Evolutionary conservation across 805 yeast genomes (phyloP).

Genomic region (Suhomyces vadensis): DNA sequence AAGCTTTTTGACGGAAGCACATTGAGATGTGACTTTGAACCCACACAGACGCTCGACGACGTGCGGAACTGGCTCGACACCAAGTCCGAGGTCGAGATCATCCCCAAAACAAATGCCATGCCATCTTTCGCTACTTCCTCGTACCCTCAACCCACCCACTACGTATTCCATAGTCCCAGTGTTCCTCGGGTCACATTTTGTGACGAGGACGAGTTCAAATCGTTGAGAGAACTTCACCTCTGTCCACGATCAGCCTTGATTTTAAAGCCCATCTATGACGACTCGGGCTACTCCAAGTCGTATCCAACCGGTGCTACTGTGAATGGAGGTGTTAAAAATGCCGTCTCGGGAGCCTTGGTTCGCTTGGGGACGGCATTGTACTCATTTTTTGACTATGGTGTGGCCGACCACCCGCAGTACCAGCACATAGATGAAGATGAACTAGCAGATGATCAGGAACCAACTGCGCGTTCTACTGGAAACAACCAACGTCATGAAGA

Average conservation of each 20-base stretch:
- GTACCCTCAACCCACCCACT: conserved; percentile 57
- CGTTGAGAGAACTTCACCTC: conserved; percentile 56
- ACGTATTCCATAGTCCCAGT: conserved; percentile 38
- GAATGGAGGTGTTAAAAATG: conserved; percentile 10
- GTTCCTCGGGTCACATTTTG: conserved; percentile 50
- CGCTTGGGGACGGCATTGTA: conserved; percentile 32
- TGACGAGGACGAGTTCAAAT: conserved; percentile 53
- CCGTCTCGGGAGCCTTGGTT: conserved; percentile 8
- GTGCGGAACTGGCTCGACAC: conserved; percentile 64
- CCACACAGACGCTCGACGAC: conserved; percentile 47
- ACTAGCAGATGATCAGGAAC: conserved; percentile 1
- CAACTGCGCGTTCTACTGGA: not conserved
- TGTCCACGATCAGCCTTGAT: conserved; percentile 75
- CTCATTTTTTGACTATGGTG: conserved; percentile 45
- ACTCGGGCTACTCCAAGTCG: conserved; percentile 17
- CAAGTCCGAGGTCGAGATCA: conserved; percentile 36
- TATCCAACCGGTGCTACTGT: conserved; percentile 20
- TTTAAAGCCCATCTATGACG: conserved; percentile 58
- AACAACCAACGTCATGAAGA: conserved; percentile 5
- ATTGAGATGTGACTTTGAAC: conserved; percentile 50
- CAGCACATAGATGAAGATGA: conserved; percentile 8
- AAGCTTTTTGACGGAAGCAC: conserved; percentile 69
- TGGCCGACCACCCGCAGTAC: conserved; percentile 22
- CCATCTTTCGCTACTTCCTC: conserved; percentile 54
- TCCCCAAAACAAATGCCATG: conserved; percentile 42